Base-by-base conservation (phyloP, 805 yeast genomes). In the Hanseniaspora pseudoguilliermondii region DNA sequence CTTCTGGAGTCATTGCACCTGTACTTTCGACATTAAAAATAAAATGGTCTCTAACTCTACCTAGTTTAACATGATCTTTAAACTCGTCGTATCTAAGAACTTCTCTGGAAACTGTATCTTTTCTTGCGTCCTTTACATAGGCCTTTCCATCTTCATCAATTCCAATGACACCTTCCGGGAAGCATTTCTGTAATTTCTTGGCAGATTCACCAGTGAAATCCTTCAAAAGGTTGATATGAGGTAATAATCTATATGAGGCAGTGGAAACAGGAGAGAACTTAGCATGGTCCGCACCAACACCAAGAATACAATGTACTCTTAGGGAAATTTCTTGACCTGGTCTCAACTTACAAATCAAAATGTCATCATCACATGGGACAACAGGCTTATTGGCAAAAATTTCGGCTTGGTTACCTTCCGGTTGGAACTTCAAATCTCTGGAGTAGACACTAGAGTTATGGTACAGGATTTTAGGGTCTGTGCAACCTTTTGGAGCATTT, bases 1-100 rank as follows among this genome's bases (percentile, higher is more conserved):
- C 97, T 64, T 87, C 96, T 23, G 98, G 96, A 16, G 88, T 75
- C 96, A 93, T 90, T 43, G 97, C 96, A 41, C 98, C 97, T 2
- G 95, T 83, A 57, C 91, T 82, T 71, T 93, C 98, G 48, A 93
- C 89, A 64, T 89, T 87, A 75, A 88, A 93, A 53, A 93, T 86
- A 69, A 93, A 93, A 64, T 93, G 96, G 68, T 86, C 93, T 69
- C 96, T 83, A 62, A 77, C 77, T 71, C 98, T 82, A 46, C 97
- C 98, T 55, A 93, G 76, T 69, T 84, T 85, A 57, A 93, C 97
- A 64, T 86, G 86, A 42, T 85, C 95, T 48, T 82, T 75, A 64
- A 93, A 93, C 68, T 93, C 96, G 53, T 81, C 85, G 69, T 93
- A 96, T 70, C 98, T 82, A 63, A 93, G 76, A 13, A 90, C 97